Base-by-base conservation (phyloP, 1,284 basidiomycete genomes). In the Melampsora allii-populina region DNA sequence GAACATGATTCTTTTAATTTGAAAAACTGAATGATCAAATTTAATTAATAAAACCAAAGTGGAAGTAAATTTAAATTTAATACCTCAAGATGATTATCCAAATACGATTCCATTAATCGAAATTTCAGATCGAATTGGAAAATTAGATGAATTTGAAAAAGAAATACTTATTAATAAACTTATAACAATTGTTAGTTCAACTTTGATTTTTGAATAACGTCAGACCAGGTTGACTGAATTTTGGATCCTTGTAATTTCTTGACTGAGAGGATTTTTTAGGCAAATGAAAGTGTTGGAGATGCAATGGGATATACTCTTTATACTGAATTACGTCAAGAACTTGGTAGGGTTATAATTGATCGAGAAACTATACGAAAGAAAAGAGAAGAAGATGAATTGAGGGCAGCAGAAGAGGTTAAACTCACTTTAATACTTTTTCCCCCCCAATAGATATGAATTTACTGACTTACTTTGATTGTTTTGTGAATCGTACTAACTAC, bases 291-390 rank as follows among this genome's bases (percentile, higher is more conserved):
- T 29, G 19, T 71, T 60, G 67, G 67, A 33, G 61, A 61, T 36
- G 67, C 67, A 27, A 71, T 71, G 67, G 61, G 60, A n/a, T 71
- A 61, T 46, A 71, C 58, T 53, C 58, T 71, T 42, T 71, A 58
- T 46, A 39, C 42, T 63, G 42, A 46, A 17, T 31, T 71, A 36
- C 67, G 61, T 46, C 67, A 71, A 63, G 67, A 71, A 63, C 67
- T 71, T 17, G 46, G 19, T 3, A 36, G 36, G 29, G 60, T 71
- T 21, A 46, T 71, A 12, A 29, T 45, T 10, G 67, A 39, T 21
- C 58, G 67, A 10, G 29, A 58, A 21, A 46, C 45, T n/a, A 45
- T 29, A 31, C 45, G 31, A 29, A 31, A 61, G 9, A 58, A 59
- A 24, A 21, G n/a, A n/a, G 67, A 71, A 21, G 48, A 63, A 48